phyloP scores from a whole-genome alignment of 208 protist genomes.

The Leishmania aethiopica region DNA sequence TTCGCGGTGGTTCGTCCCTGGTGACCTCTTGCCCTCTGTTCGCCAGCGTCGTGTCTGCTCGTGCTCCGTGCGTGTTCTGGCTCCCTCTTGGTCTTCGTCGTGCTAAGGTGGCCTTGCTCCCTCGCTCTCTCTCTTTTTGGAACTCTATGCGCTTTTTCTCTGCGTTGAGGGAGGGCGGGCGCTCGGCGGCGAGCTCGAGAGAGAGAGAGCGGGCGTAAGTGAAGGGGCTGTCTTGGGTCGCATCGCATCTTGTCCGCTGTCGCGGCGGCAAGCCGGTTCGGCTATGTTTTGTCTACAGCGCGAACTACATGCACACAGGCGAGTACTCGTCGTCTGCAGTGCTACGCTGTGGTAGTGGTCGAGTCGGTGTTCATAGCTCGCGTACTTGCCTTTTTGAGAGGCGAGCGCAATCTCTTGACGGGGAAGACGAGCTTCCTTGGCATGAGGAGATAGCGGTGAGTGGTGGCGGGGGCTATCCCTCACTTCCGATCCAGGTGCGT shows the following conservation, averaged over 20 bases:
- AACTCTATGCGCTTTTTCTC: not conserved
- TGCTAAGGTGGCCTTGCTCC: not conserved
- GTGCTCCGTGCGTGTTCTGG: not conserved
- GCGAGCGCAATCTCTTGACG: not conserved
- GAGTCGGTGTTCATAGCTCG: not conserved
- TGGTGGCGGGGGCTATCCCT: not conserved
- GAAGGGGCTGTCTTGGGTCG: not conserved
- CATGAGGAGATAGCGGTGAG: not conserved
- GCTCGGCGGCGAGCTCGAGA: not conserved
- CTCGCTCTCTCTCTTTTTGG: not conserved
- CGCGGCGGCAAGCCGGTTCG: not conserved
- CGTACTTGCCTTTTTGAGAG: not conserved
- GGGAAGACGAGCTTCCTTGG: not conserved
- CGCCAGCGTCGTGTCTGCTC: not conserved
- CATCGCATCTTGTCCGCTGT: not conserved
- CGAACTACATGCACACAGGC: not conserved
- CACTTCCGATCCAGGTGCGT: not conserved
- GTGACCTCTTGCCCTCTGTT: not conserved
- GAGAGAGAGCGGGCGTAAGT: not conserved
- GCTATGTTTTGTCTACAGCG: constrained; percentile 1
- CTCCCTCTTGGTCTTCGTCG: not conserved
- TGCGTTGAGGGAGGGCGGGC: not conserved
- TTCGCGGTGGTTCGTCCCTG: constrained; percentile 10
- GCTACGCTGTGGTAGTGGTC: not conserved
- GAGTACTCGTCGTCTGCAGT: not conserved